These are phyloP conservation scores for Beauveria caledonica DNA, from an alignment of 2,329 filamentous ascomycete genomes.

Conservation along the genomic window DNA sequence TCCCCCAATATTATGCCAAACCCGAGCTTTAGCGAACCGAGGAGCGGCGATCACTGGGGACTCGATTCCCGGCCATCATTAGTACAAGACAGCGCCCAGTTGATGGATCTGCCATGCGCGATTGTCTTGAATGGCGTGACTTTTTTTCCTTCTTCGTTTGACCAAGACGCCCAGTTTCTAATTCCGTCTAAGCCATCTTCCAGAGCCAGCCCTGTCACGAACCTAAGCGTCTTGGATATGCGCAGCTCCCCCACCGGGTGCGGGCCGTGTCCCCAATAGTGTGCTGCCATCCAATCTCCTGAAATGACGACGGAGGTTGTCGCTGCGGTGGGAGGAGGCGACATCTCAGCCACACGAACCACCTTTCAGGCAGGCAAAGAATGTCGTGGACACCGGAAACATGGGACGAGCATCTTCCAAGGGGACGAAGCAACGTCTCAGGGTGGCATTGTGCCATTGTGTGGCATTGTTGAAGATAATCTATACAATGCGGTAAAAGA, in stretches of 20 bases:
- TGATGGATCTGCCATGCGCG: too few species aligned
- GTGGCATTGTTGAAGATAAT: too few species aligned
- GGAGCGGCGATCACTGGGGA: not conserved
- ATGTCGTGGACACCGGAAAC: not conserved
- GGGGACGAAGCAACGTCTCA: too few species aligned
- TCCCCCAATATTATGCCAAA: not conserved
- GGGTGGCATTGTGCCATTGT: too few species aligned
- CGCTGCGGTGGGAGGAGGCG: not conserved
- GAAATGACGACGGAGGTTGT: not conserved
- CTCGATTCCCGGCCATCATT: too few species aligned
- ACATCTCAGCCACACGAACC: not conserved
- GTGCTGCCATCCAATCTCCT: not conserved
- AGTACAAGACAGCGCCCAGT: too few species aligned
- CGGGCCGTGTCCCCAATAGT: constrained; percentile 1
- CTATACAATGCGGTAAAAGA: too few species aligned
- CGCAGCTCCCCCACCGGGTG: not conserved
- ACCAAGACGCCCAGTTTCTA: not conserved
- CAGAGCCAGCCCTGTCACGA: not conserved
- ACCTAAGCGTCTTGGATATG: not conserved
- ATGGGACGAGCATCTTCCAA: too few species aligned
- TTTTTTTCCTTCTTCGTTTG: too few species aligned
- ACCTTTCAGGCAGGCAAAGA: not conserved
- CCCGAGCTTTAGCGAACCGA: not conserved
- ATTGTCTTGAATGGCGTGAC: not conserved
- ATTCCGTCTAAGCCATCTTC: not conserved